Base-by-base conservation (phyloP, 352 stramenopile genomes). In the Blastocystis sp. region DNA sequence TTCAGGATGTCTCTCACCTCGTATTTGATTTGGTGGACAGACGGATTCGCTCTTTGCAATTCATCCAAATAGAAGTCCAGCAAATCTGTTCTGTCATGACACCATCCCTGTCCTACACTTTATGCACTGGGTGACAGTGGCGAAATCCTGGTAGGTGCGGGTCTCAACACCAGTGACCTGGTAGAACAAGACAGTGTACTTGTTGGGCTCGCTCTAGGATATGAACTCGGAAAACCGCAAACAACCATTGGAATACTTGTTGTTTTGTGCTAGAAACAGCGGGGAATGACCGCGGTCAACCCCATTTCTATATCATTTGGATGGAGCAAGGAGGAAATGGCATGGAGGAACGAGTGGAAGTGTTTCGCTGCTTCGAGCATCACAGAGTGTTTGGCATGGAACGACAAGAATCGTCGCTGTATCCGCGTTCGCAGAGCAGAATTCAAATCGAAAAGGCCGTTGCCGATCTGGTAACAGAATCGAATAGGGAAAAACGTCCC, bases 101-200 rank as follows among this genome's bases (percentile, higher is more conserved):
- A 13, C 12, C 10, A 45, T 3, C 3, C 1, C 2, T 12, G 4
- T 12, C 41, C 10, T 78, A 78, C 67, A 50, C 41, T 26, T 50
- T 35, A 78, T 78, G 41, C 67, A 78, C 24, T 78, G 67, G n/a
- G 67, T 78, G 29, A 78, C 37, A 21, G 67, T 59, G 3, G 67
- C 26, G 37, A 78, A 78, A 55, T 78, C 67, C 3, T 50, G 10
- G 33, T 78, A 78, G 10, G 67, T 59, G 26, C 67, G 31, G 29
- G 67, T 61, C 24, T 55, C 31, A 13, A 45, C 19, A n/a, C 67
- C 67, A n/a, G n/a, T 50, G 29, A 50, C 29, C 24, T 78, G 67
- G 24, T 29, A 61, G 31, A 78, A 78, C 37, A 78, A 35, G 41
- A 78, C 41, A n/a, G 67, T 78, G 41, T 78, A 39, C 41, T 59